Conservation (phyloP, 2,329 filamentous ascomycete genomes). For the Phialemonium atrogriseum region DNA sequence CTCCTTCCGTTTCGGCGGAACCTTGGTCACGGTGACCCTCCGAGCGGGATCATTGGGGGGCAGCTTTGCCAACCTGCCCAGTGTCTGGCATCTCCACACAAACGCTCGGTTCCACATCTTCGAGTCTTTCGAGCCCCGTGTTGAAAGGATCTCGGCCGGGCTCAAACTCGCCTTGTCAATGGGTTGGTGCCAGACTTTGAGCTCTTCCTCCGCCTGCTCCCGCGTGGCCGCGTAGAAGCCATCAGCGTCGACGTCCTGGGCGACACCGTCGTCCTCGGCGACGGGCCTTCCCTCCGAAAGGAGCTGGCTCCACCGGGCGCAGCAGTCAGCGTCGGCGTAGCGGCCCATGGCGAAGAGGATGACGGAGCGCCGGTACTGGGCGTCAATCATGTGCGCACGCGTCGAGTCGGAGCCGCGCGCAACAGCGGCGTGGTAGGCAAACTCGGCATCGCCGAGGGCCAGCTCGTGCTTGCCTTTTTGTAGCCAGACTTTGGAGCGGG, state of each 20-base stretch:
- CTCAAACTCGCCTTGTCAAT: constrained; percentile 6
- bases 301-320: constrained; percentile 52
- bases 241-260: constrained; percentile 29
- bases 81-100: constrained; percentile 37
- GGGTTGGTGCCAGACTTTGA: constrained; percentile 14
- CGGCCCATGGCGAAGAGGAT: constrained; percentile 61
- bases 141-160: constrained; percentile 6
- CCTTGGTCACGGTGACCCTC: constrained; percentile 31
- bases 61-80: constrained; percentile 34
- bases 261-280: constrained; percentile 26
- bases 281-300: constrained; percentile 29
- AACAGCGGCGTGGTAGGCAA: constrained; percentile 51
- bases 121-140: constrained; percentile 13
- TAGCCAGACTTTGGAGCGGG: constrained; percentile 72
- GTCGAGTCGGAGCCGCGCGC: constrained; percentile 52
- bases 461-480: constrained; percentile 51
- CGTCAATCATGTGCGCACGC: constrained; percentile 67
- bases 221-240: constrained; percentile 38
- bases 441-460: constrained; percentile 63
- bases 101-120: constrained; percentile 30
- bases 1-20: constrained; percentile 20
- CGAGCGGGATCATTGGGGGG: constrained; percentile 35
- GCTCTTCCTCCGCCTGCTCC: constrained; percentile 20
- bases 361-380: constrained; percentile 73
- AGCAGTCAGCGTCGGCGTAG: constrained; percentile 66